Conservation (phyloP, 768 basidiomycete species). For the Lactarius tabidus region DNA sequence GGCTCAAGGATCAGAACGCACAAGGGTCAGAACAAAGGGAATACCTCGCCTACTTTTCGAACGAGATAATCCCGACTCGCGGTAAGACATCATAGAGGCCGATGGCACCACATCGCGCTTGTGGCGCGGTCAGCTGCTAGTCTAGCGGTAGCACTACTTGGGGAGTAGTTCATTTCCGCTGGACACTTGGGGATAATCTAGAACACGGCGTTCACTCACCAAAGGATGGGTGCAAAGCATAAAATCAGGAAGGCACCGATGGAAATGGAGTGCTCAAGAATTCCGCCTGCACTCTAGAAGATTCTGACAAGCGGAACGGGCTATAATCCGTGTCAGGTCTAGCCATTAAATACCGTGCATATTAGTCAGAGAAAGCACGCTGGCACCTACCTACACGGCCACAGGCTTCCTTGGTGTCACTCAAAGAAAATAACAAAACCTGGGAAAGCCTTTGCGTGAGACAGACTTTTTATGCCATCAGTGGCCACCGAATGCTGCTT, state of each 20-base stretch:
- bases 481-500: constrained; percentile 13
- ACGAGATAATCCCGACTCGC: not conserved
- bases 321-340: not conserved
- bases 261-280: not conserved
- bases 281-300: not conserved
- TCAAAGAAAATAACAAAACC: not conserved
- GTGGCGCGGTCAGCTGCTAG: constrained; percentile 25
- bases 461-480: constrained; percentile 13
- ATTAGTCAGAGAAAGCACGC: constrained; percentile 20
- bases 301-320: constrained; percentile 1
- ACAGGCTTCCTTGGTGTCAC: constrained; percentile 11
- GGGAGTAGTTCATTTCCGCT: constrained; percentile 14
- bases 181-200: constrained; percentile 11
- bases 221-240: not conserved
- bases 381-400: not conserved
- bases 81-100: constrained; percentile 6
- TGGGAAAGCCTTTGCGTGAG: constrained; percentile 8
- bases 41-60: not conserved
- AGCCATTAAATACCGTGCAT: not conserved
- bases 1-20: constrained; percentile 7
- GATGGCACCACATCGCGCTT: constrained; percentile 17
- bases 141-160: too few relatives aligned
- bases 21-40: constrained; percentile 3
- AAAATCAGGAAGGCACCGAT: constrained; percentile 13
- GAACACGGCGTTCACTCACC: constrained; percentile 6